Evolutionary conservation across 345 rosid genomes (phyloP), one percentile per base, ranked within the genome.

Genomic region (Euclidium syriacum): DNA sequence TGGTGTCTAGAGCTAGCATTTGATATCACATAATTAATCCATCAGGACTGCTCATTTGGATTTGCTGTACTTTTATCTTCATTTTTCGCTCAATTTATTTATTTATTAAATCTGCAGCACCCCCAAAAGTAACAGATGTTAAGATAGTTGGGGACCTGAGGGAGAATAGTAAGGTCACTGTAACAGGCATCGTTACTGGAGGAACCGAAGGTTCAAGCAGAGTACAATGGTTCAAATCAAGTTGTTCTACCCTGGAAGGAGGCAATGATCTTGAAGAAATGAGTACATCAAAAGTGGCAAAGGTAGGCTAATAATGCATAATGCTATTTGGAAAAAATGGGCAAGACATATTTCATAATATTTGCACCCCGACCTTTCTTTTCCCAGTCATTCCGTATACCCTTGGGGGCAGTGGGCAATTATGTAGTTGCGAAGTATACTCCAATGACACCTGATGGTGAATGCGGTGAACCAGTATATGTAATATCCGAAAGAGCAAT

Each of bases 151-250:
- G 98, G 2, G 94, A 92, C 66, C 48, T 89, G 68, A 84, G 75
- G 73, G 98, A 92, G 77, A 92, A 79, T 75, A 89, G 85, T 75
- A 92, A 87, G 79, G 67, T 89, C 67, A 86, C 94, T 36, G 90
- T 86, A 62, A 81, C 81, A 20, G 96, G 96, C 47, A 58, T 33
- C 73, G 94, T 89, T 69, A 81, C 88, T 18, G 95, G 98, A 58
- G 98, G 98, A 73, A 78, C 88, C 61, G 98, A 92, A 78, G 83
- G 83, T 79, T 86, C 91, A 26, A 92, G 98, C 78, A 86, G 83
- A 81, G 96, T 92, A 63, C 98, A 92, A 53, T 92, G 98, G 98
- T 87, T 86, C 71, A 89, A 86, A 79, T 73, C 86, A 29, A 79
- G 56, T 57, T 85, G 80, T 62, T 74, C 86, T 26, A 51, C 24